Percentiles rank a stretch among this genome's conserved stretches.
Conservation (phyloP, 2,329 filamentous ascomycete genomes). For the Podosphaera xanthii region DNA sequence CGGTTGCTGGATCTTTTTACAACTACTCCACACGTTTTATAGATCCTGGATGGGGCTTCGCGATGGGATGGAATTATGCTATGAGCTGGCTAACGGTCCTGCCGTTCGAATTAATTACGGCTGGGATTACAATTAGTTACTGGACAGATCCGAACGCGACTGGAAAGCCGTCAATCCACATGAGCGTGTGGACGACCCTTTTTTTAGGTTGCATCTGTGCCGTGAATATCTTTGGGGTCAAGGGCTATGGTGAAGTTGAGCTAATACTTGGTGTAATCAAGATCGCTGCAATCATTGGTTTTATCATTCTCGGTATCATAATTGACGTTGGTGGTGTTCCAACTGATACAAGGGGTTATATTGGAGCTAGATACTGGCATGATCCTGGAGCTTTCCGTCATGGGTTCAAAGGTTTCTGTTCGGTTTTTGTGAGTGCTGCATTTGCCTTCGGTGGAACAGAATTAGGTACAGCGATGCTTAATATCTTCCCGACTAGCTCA, state of each 20-base stretch:
- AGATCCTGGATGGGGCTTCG: constrained; percentile 87
- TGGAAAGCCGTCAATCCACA: constrained; percentile 21
- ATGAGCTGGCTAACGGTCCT: constrained; percentile 70
- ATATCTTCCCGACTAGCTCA: not conserved
- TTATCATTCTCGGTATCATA: constrained; percentile 38
- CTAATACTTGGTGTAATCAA: constrained; percentile 76
- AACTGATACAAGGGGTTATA: constrained; percentile 27
- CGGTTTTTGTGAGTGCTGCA: constrained; percentile 52
- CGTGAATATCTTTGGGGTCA: constrained; percentile 78
- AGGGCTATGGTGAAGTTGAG: constrained; percentile 78
- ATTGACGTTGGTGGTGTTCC: constrained; percentile 10
- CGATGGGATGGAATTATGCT: constrained; percentile 86
- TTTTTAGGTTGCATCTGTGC: constrained; percentile 56
- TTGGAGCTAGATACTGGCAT: constrained; percentile 48
- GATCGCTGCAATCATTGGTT: constrained; percentile 62
- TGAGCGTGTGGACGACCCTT: constrained; percentile 59
- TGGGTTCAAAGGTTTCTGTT: constrained; percentile 57
- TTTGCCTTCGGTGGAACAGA: constrained; percentile 59
- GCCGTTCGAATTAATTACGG: constrained; percentile 69
- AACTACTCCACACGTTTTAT: constrained; percentile 81
- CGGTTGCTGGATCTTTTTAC: constrained; percentile 77
- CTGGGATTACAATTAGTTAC: constrained; percentile 61
- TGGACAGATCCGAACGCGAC: constrained; percentile 35
- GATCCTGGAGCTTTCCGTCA: constrained; percentile 66
- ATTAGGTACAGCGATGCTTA: constrained; percentile 17